Evolutionary conservation across 2,329 filamentous ascomycete genomes (phyloP), one percentile per base, ranked within the genome.

Genomic region (Botrytis sinoallii): DNA sequence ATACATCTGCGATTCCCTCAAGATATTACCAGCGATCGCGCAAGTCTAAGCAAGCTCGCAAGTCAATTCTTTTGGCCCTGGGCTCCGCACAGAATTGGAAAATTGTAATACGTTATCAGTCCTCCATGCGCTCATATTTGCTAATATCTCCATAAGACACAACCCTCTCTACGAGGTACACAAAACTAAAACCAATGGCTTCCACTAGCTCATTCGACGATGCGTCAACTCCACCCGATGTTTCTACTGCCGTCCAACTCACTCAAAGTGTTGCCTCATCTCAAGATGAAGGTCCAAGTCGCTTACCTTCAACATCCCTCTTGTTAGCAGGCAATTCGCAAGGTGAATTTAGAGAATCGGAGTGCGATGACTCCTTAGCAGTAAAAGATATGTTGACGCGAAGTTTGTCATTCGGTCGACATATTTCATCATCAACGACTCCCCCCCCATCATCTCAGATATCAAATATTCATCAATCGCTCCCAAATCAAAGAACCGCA

Each of bases 371-470:
- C 14, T 64, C 61, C 57, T 69, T 66, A 29, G 61, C 29, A n/a
- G 48, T 60, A 38, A 52, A 46, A n/a, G 48, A 48, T 29, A 65
- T 40, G 32, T 44, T 46, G 42, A 72, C 52, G n/a, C 52, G 61
- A 32, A 44, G 32, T 32, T 29, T 25, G n/a, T 48, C 57, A 57
- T 18, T 48, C 35, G 48, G 52, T 55, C n/a, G 55, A 4, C 35
- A 42, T 20, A 44, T 69, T 12, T 74, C 73, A 38, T 44, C 69
- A 12, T 73, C 73, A 52, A 69, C 64, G 32, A 74, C 70, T 18
- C 70, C 73, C 46, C 90, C 90, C 38, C 89, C 89, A 16, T 91
- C 89, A 4, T 87, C 88, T 3, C 89, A 91, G 78, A 79, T 87
- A 12, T 84, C 85, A 38, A 72, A 71, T 48, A 55, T 66, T 42